Evolutionary conservation across 805 yeast species (phyloP).

Genomic region (Metschnikowia aberdeeniae): DNA sequence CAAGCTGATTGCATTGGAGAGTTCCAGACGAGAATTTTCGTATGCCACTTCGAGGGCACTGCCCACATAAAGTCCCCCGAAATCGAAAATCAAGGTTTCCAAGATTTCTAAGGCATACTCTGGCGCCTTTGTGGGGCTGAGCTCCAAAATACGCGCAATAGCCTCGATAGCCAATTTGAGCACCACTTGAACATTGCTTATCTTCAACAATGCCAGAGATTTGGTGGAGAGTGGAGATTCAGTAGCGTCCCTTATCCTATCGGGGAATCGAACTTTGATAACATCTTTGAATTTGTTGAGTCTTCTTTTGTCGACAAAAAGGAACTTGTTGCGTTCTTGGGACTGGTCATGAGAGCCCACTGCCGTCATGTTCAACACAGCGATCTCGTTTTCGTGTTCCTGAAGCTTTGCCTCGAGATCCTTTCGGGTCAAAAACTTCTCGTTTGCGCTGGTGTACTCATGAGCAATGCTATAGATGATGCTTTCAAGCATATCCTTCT

Average conservation of each 20-base stretch:
- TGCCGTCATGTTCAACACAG: constrained; percentile 19
- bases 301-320: constrained; percentile 39
- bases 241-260: constrained; percentile 14
- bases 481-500: constrained; percentile 63
- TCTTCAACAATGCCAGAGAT: constrained; percentile 25
- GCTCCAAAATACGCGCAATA: constrained; percentile 69
- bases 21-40: constrained; percentile 37
- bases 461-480: constrained; percentile 44
- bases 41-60: constrained; percentile 70
- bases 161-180: constrained; percentile 70
- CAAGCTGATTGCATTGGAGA: constrained; percentile 20
- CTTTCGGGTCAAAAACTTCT: constrained; percentile 32
- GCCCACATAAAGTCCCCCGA: constrained; percentile 73
- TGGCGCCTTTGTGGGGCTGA: constrained; percentile 58
- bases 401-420: constrained; percentile 34
- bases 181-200: constrained; percentile 55
- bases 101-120: constrained; percentile 62
- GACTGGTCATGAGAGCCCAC: constrained; percentile 12
- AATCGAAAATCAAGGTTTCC: constrained; percentile 61
- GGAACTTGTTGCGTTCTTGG: constrained; percentile 28
- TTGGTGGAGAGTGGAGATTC: constrained; percentile 13
- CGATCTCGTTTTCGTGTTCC: constrained; percentile 26
- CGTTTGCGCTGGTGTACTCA: constrained; percentile 39
- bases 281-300: constrained; percentile 52
- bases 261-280: constrained; percentile 46